Conservation (phyloP, 1,284 basidiomycete genomes). For the Trichosporon ovoides region DNA sequence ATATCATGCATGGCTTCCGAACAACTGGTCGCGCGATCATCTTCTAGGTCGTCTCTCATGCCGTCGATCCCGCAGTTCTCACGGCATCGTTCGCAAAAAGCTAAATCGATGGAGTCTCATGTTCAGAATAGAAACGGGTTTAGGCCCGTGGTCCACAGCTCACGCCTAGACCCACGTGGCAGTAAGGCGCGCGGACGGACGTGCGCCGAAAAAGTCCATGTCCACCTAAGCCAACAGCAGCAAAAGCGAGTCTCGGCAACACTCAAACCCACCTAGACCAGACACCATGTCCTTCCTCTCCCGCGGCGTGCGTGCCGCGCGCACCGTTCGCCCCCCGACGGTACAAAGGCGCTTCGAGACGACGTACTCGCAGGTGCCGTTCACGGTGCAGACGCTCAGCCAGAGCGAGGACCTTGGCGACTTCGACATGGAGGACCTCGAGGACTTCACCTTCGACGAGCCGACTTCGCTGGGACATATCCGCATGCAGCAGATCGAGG, state of each 20-base stretch:
- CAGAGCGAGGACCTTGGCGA: too few species aligned
- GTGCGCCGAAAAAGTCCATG: conserved; percentile 6
- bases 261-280: neutral
- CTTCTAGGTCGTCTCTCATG: too few species aligned
- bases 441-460: conserved; percentile 56
- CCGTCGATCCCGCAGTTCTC: too few species aligned
- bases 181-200: neutral
- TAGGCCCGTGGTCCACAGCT: too few species aligned
- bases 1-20: neutral
- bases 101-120: too few species aligned
- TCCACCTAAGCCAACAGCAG: neutral
- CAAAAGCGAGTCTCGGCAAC: neutral
- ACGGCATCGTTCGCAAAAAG: too few species aligned
- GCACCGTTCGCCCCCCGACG: neutral
- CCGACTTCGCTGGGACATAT: conserved; percentile 63
- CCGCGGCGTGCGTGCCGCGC: neutral
- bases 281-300: neutral
- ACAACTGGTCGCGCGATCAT: too few species aligned
- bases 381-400: neutral
- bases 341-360: neutral
- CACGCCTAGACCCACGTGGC: neutral
- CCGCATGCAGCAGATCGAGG: conserved; percentile 63
- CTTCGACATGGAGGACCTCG: conserved; percentile 35
- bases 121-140: too few species aligned
- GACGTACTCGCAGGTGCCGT: neutral